Evolutionary conservation across 2,329 filamentous ascomycete genomes (phyloP).

Genomic region (Mariannaea sp.): DNA sequence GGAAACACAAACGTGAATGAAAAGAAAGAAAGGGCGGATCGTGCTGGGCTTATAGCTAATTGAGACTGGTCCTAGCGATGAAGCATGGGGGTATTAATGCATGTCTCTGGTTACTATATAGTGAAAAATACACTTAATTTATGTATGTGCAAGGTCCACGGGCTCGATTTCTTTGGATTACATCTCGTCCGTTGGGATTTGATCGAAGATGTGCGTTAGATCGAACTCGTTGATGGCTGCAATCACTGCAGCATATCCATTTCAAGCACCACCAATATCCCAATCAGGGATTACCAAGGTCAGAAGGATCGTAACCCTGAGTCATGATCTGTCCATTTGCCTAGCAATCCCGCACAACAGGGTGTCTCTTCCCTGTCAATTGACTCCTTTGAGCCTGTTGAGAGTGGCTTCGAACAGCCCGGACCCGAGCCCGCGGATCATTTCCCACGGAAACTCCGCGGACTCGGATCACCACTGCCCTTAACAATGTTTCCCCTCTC

Average conservation of each 20-base stretch:
- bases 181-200: background rate
- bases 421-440: slow-evolving; percentile 25
- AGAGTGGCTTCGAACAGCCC: background rate
- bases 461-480: slow-evolving; percentile 11
- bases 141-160: background rate
- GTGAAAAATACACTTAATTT: no score
- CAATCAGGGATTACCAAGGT: no score
- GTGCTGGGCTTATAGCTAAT: background rate
- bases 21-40: background rate
- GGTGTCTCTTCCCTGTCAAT: background rate
- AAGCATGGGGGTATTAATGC: background rate
- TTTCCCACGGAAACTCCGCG: slow-evolving; percentile 35
- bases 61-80: background rate
- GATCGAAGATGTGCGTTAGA: no score
- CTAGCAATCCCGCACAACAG: background rate
- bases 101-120: no score
- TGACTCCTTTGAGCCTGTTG: background rate
- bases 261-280: background rate
- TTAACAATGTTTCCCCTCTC: slow-evolving; percentile 17
- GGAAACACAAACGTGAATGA: background rate
- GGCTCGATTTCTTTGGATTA: background rate
- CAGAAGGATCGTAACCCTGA: background rate
- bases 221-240: background rate
- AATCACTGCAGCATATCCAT: background rate
- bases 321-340: background rate